phyloP scores from a whole-genome alignment of 352 stramenopile genomes.

The Pythium sukuiense region DNA sequence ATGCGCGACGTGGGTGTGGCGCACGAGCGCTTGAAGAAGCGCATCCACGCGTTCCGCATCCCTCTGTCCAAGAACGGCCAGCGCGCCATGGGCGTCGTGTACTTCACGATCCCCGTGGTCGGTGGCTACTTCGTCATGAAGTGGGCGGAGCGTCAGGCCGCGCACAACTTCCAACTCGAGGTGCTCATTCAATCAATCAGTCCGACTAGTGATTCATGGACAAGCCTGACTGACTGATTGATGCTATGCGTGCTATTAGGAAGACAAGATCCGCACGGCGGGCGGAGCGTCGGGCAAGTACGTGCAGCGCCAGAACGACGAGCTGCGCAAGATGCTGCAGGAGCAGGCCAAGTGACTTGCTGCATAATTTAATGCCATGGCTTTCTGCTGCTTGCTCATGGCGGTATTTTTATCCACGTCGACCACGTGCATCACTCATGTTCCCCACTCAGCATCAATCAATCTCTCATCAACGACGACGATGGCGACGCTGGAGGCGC shows the following conservation, averaged over 20 bases:
- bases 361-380: slow-evolving; percentile 9
- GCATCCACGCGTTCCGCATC: slow-evolving; percentile 90
- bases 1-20: slow-evolving; percentile 66
- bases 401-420: slow-evolving; percentile 5
- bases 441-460: not conserved
- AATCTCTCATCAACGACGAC: not conserved
- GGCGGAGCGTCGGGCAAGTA: slow-evolving; percentile 42
- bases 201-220: too few species aligned
- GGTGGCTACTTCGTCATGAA: slow-evolving; percentile 93
- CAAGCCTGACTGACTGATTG: not conserved
- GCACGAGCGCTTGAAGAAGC: slow-evolving; percentile 90
- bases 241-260: slow-evolving; percentile 29
- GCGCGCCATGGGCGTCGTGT: slow-evolving; percentile 85
- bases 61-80: slow-evolving; percentile 88
- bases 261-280: slow-evolving; percentile 65
- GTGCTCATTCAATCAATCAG: slow-evolving; percentile 20
- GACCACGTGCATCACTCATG: not conserved
- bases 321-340: slow-evolving; percentile 41
- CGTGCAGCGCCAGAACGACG: slow-evolving; percentile 68
- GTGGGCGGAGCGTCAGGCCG: slow-evolving; percentile 73
- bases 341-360: slow-evolving; percentile 21
- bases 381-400: not conserved
- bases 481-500: slow-evolving; percentile 31
- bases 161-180: slow-evolving; percentile 77
- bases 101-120: slow-evolving; percentile 89